Evolutionary conservation across 2,329 filamentous ascomycete genomes (phyloP).

Genomic region (Sporothrix phasma): DNA sequence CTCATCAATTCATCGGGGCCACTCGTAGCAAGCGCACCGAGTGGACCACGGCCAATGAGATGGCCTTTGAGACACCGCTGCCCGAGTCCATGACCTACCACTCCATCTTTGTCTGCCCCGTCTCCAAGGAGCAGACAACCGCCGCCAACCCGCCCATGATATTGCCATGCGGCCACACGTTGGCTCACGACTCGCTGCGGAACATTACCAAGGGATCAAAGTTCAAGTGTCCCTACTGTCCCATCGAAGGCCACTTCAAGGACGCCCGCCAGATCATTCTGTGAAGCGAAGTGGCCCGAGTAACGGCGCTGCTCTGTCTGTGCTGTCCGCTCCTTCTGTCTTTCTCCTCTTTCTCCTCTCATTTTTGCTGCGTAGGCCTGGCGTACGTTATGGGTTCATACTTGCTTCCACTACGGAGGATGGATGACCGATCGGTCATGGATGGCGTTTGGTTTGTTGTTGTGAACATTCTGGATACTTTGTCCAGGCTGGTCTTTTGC

Average conservation of each 20-base stretch:
- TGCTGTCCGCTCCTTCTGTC: background rate
- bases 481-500: background rate
- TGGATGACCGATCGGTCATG: background rate
- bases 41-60: conserved; percentile 86
- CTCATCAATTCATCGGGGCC: conserved; percentile 80
- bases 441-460: background rate
- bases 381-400: background rate
- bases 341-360: background rate
- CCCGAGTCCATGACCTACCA: conserved; percentile 65
- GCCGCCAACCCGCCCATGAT: conserved; percentile 93
- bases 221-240: conserved; percentile 97
- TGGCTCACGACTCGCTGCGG: conserved; percentile 74
- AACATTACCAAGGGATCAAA: conserved; percentile 66
- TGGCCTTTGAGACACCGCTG: conserved; percentile 65
- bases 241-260: conserved; percentile 65
- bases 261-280: conserved; percentile 68
- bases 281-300: conserved; percentile 25
- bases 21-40: conserved; percentile 85
- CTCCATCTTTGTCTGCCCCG: conserved; percentile 94
- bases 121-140: conserved; percentile 92
- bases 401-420: too few relatives aligned
- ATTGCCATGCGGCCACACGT: conserved; percentile 89
- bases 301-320: too few relatives aligned
- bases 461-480: background rate
- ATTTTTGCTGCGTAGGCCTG: background rate